Base-by-base conservation (phyloP, 2,329 filamentous ascomycete genomes). In the Colletotrichum ledebouriae region DNA sequence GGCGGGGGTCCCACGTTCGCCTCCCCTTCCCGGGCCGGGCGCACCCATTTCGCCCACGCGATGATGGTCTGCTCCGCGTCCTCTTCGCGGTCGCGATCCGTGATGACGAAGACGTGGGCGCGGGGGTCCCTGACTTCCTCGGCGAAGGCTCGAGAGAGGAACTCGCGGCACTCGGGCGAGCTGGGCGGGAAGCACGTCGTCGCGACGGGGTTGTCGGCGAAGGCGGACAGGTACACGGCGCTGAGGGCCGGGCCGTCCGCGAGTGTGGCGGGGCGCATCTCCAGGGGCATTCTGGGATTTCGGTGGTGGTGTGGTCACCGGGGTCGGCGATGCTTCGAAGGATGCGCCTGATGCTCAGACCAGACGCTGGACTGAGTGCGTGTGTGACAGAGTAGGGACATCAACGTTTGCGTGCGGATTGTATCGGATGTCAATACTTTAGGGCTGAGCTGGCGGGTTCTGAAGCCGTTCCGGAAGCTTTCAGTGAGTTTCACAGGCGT, bases 21-120 rank as follows among this genome's bases (percentile, higher is more conserved):
- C 42, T 73, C 69, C 2, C 71, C 60, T 12, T 73, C 69, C 1
- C 71, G 12, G 2, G 67, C 75, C 0, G 78, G 79, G 3, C 76
- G 72, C 7, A 76, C 71, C 86, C 86, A 88, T 72, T 86, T 84
- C 4, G 81, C 80, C 63, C 83, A 85, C 1, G 81, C 82, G 25
- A 86, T 72, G 2, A 86, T 72, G 2, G 85, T 66, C 1, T 73
- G 71, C 0, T 70, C 74, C 0, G 69, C 58, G 3, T 67, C 46
- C 0, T 55, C 60, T 2, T 64, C 39, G n/a, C 72, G 61, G n/a
- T 69, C 57, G 0, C 76, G 44, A 56, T 82, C 80, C 5, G 77
- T 76, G 7, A 84, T 73, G 33, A 83, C 80, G 5, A 84, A 70
- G 22, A 83, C 76, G 25, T 80, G 77, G 3, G 77, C 76, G 33